Percentiles rank a stretch among this genome's conserved stretches.
Evolutionary conservation across 208 protist genomes (phyloP).

Genomic region (Polymyxa betae): DNA sequence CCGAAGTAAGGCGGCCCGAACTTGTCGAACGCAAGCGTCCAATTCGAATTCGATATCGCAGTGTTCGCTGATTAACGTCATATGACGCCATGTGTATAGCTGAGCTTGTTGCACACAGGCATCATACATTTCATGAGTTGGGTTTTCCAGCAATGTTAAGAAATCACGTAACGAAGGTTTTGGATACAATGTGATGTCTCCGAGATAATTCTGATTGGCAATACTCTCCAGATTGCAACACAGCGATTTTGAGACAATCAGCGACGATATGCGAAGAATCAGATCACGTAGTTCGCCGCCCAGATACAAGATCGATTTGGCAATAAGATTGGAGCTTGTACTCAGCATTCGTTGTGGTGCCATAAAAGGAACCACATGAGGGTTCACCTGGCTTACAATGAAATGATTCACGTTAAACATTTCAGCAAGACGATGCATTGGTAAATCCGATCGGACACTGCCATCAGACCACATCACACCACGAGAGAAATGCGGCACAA

Average conservation of each 20-base stretch:
- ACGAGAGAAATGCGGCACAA: background rate
- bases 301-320: background rate
- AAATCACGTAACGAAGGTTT: background rate
- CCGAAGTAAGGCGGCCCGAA: background rate
- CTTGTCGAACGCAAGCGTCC: background rate
- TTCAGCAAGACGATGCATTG: slow-evolving; percentile 17
- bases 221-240: background rate
- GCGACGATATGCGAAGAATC: background rate
- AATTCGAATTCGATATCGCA: background rate
- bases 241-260: background rate
- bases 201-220: background rate
- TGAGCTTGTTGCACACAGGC: background rate
- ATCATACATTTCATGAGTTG: background rate
- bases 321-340: background rate
- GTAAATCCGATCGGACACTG: background rate
- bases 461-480: slow-evolving; percentile 17
- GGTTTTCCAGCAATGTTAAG: background rate
- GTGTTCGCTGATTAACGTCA: background rate
- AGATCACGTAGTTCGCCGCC: background rate
- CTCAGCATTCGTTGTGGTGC: background rate
- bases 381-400: slow-evolving; percentile 42
- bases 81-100: background rate
- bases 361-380: slow-evolving; percentile 41
- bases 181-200: slow-evolving; percentile 39
- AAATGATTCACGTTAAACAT: slow-evolving; percentile 54